Percentiles rank a stretch among this genome's conserved stretches.
Evolutionary conservation across 2,329 filamentous ascomycete species (phyloP).

Genomic region (Arthrobotrys entomopaga): DNA sequence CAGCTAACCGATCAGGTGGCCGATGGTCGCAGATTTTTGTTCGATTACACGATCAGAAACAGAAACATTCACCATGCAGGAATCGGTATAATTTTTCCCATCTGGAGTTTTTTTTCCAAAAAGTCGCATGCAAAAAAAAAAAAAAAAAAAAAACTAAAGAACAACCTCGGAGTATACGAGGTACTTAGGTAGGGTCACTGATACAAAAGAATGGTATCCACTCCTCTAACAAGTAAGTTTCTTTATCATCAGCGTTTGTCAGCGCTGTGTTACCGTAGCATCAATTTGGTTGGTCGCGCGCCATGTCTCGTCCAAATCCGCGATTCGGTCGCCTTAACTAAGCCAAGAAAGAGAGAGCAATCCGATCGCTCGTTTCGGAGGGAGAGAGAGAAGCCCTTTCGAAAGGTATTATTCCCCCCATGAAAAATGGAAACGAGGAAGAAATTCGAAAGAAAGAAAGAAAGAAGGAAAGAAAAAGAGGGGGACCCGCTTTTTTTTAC

Average conservation of each 20-base stretch:
- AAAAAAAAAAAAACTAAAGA: not conserved
- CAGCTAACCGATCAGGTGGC: conserved; percentile 39
- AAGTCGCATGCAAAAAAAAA: too few species aligned
- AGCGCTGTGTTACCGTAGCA: not conserved
- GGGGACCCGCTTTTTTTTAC: not conserved
- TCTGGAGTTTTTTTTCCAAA: not conserved
- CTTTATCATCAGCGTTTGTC: not conserved
- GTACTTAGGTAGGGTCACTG: too few species aligned
- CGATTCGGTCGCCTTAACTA: too few species aligned
- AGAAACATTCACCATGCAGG: conserved; percentile 18
- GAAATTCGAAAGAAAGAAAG: conserved; percentile 4
- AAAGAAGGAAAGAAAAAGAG: too few species aligned
- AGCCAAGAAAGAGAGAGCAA: too few species aligned
- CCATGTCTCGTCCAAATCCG: too few species aligned
- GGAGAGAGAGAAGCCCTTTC: not conserved
- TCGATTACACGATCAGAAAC: conserved; percentile 51
- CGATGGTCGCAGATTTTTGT: conserved; percentile 25
- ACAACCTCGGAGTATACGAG: too few species aligned
- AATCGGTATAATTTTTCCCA: conserved; percentile 2
- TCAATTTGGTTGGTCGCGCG: not conserved
- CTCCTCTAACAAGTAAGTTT: too few species aligned
- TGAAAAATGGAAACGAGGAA: not conserved
- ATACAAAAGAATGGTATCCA: too few species aligned
- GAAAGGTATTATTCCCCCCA: too few species aligned
- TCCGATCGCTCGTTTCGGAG: too few species aligned